These are phyloP conservation scores for Ceratobasidium sp. DNA, from an alignment of 1,284 basidiomycete species.

Conservation along the genomic window DNA sequence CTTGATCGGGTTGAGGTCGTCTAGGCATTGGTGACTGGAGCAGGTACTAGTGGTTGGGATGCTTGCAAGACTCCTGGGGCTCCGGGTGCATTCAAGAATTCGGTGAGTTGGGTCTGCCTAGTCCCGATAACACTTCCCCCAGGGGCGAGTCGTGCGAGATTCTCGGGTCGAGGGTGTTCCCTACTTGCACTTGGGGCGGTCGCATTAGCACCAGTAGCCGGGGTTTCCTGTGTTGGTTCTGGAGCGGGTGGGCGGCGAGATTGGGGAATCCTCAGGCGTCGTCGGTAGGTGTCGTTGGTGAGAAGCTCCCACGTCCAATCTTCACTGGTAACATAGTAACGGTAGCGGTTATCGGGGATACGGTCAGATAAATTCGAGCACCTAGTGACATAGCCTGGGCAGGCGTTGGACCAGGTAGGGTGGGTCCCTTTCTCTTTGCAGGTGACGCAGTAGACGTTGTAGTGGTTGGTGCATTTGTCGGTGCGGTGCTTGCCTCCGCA, in stretches of 20 bases:
- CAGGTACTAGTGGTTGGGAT: no score
- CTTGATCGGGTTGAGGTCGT: no score
- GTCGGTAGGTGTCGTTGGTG: background rate
- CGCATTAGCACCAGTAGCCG: no score
- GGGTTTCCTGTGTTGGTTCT: no score
- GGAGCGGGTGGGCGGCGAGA: no score
- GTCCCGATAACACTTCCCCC: no score
- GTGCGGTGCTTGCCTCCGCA: constrained; percentile 8
- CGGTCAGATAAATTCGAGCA: background rate
- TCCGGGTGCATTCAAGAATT: no score
- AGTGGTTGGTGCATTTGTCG: background rate
- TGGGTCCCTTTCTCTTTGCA: constrained; percentile 19
- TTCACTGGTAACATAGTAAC: constrained; percentile 13
- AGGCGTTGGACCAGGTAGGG: background rate
- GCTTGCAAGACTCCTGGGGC: no score
- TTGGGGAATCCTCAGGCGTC: background rate
- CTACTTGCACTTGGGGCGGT: no score
- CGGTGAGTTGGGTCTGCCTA: no score
- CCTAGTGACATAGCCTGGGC: constrained; percentile 18
- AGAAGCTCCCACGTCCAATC: background rate
- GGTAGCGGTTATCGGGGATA: constrained; percentile 14
- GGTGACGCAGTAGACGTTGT: background rate
- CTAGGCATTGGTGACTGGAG: no score
- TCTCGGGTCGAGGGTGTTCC: background rate
- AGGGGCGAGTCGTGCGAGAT: background rate